Base-by-base conservation (phyloP, 441 rosid genomes). In the Eruca vesicaria region DNA sequence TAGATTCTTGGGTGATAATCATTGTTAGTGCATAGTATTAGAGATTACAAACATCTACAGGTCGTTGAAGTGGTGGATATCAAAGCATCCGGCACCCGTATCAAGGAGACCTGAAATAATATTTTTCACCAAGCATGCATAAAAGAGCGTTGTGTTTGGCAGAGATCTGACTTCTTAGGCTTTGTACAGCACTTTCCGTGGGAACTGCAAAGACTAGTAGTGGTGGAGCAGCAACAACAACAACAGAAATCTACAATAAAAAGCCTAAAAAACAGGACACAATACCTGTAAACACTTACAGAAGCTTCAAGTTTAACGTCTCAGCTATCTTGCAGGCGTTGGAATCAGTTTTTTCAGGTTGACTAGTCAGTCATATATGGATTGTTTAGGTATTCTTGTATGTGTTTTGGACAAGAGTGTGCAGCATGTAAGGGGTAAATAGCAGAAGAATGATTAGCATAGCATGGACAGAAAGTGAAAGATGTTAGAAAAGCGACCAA, bases 1-100 rank as follows among this genome's bases (percentile, higher is more conserved):
- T 63, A 19, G n/a, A 21, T 29, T 52, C 0, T 53, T 50, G 29
- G 20, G 66, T 66, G 20, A 29, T 1, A 21, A 69, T 19, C 6
- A 7, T 38, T 3, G 2, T 29, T 67, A 33, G 60, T 72, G 36
- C 29, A 72, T 29, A 43, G 18, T 45, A 56, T 77, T 63, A 29
- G 53, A 41, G 52, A 59, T 72, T 64, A 65, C 12, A 66, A 68
- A 69, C 78, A 50, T 69, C 6, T 82, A 81, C 88, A 96, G 99
- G 75, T 80, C 87, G 9, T 84, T 96, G 85, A 91, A 75, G 74
- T 76, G 82, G 20, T 96, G 98, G 98, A 87, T 89, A 78, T 77
- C 83, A 63, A 45, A 68, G 58, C 98, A 91, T 81, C 90, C 84
- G 23, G 81, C 94, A 18, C 83, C 86, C 5, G 62, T 82, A 78